phyloP scores from a whole-genome alignment of 2,329 filamentous ascomycete species.

The Botrytis hyacinthi region DNA sequence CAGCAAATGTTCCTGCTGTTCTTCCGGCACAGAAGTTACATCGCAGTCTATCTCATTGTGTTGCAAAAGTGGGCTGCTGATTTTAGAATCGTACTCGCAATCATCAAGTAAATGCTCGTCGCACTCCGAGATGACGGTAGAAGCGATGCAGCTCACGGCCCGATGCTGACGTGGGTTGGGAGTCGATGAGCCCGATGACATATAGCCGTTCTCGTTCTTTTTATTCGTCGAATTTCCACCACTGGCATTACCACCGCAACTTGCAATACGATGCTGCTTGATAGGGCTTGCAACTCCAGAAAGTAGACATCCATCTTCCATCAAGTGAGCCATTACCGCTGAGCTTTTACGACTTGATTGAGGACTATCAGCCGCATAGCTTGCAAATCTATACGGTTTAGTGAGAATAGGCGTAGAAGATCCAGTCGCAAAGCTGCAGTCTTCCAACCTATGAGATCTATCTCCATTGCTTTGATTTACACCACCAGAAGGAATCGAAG shows the following conservation, averaged over 20 bases:
- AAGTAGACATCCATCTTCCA: conserved; percentile 13
- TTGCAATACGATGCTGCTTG: background rate
- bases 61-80: background rate
- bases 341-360: background rate
- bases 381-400: conserved; percentile 13
- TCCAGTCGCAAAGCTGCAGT: conserved; percentile 3
- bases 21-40: background rate
- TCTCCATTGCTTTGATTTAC: background rate
- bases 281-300: conserved; percentile 12
- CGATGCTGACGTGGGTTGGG: background rate
- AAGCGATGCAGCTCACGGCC: background rate
- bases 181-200: background rate
- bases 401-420: background rate
- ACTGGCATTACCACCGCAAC: background rate
- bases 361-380: background rate
- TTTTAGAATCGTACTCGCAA: conserved; percentile 8
- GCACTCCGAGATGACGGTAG: background rate
- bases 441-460: background rate
- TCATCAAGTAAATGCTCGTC: conserved; percentile 7
- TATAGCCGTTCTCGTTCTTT: background rate
- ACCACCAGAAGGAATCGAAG: background rate
- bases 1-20: background rate
- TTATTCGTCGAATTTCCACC: background rate
- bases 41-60: background rate
- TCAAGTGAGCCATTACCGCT: background rate